Evolutionary conservation across 139 green algal species (phyloP).

Genomic region (Dunaliella primolecta): DNA sequence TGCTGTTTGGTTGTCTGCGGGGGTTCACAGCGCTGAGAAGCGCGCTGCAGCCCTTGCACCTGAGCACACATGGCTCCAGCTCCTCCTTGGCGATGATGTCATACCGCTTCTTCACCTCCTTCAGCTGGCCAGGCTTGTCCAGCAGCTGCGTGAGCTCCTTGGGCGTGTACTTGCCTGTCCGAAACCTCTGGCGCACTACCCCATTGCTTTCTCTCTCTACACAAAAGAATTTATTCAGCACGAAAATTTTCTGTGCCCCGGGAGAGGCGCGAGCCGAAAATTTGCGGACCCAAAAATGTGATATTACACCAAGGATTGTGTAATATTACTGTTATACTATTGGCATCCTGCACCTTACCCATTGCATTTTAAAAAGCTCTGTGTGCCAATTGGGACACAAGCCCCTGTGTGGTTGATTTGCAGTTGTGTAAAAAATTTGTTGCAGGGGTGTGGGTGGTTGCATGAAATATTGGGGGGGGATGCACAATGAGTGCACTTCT

Average conservation of each 20-base stretch:
- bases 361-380: too few species aligned
- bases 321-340: background rate
- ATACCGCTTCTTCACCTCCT: background rate
- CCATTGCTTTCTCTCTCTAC: background rate
- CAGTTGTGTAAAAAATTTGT: too few species aligned
- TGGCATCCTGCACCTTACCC: background rate
- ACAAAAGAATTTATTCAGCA: background rate
- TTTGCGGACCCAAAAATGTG: background rate
- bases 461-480: too few species aligned
- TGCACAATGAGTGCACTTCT: too few species aligned
- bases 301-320: background rate
- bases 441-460: too few species aligned
- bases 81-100: background rate
- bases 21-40: background rate
- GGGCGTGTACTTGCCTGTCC: background rate
- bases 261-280: background rate
- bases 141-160: background rate
- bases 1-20: background rate
- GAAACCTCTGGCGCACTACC: background rate
- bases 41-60: background rate
- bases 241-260: background rate
- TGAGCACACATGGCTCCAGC: background rate
- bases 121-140: background rate
- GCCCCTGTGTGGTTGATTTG: too few species aligned
- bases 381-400: too few species aligned